Evolutionary conservation across 805 yeast species (phyloP).

Genomic region (Lipomyces yamadae): DNA sequence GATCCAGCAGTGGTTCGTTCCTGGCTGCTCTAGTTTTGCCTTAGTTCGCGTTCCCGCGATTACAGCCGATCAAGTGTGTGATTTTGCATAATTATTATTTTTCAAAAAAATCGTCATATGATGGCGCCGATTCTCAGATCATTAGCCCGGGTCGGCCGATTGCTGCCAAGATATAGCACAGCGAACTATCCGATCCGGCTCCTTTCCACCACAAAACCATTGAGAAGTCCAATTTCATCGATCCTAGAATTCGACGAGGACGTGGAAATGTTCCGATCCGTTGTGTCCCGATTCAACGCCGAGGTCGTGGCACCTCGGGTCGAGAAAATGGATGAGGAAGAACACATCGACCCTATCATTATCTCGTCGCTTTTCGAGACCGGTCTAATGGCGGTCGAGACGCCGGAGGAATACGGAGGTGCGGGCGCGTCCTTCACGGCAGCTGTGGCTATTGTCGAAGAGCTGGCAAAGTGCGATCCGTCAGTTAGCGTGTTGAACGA

Average conservation of each 20-base stretch:
- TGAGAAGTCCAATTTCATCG: conserved; percentile 9
- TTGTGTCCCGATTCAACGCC: conserved; percentile 49
- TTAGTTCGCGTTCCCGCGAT: too few relatives aligned
- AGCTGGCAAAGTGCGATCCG: conserved; percentile 53
- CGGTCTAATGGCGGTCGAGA: conserved; percentile 54
- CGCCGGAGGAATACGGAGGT: conserved; percentile 54
- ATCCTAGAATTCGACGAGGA: conserved; percentile 48
- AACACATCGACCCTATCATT: conserved; percentile 45
- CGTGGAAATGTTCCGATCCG: conserved; percentile 50
- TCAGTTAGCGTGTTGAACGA: conserved; percentile 51
- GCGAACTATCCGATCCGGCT: background rate
- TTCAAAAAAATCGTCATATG: background rate
- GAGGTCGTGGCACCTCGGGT: conserved; percentile 50
- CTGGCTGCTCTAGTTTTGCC: too few relatives aligned
- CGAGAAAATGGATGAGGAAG: conserved; percentile 50
- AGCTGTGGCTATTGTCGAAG: conserved; percentile 53
- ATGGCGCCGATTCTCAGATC: conserved; percentile 5
- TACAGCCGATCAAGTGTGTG: background rate
- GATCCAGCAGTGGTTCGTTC: too few relatives aligned
- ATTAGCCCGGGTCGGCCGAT: background rate
- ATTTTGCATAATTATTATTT: background rate
- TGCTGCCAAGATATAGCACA: background rate
- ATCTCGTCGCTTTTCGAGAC: conserved; percentile 47
- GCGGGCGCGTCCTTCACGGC: conserved; percentile 54
- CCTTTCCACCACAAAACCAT: conserved; percentile 8